phyloP scores from a whole-genome alignment of 306 rosid species.

The Sesbania bispinosa region DNA sequence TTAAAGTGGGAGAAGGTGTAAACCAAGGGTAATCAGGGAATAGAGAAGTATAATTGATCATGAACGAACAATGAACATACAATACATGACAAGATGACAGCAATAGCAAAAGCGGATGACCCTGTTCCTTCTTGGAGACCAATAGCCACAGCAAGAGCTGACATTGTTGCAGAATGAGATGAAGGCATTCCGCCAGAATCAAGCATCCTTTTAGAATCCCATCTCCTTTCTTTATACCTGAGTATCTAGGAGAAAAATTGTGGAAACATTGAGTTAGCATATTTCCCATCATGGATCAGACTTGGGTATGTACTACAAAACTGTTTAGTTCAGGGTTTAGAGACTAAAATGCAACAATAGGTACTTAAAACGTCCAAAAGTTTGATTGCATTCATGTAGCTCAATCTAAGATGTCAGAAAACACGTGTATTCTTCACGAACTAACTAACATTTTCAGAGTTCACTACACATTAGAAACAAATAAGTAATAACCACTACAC shows the following conservation, averaged over 20 bases:
- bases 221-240: constrained; percentile 77
- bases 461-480: background rate
- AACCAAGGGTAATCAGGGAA: background rate
- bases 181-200: constrained; percentile 89
- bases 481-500: background rate
- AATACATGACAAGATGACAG: constrained; percentile 68
- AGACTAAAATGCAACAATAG: background rate
- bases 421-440: background rate
- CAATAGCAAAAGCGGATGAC: constrained; percentile 69
- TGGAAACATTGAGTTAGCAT: constrained; percentile 18
- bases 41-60: background rate
- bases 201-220: constrained; percentile 82
- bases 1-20: background rate
- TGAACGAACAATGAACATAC: constrained; percentile 43
- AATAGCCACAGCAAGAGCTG: constrained; percentile 64
- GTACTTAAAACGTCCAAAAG: background rate
- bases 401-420: background rate
- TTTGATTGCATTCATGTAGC: background rate
- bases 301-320: background rate
- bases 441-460: background rate
- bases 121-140: constrained; percentile 66
- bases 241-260: constrained; percentile 33
- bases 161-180: constrained; percentile 78
- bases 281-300: background rate
- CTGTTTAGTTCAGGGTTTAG: background rate